Conservation (phyloP, 768 basidiomycete species). For the Rhizopogon vulgaris region DNA sequence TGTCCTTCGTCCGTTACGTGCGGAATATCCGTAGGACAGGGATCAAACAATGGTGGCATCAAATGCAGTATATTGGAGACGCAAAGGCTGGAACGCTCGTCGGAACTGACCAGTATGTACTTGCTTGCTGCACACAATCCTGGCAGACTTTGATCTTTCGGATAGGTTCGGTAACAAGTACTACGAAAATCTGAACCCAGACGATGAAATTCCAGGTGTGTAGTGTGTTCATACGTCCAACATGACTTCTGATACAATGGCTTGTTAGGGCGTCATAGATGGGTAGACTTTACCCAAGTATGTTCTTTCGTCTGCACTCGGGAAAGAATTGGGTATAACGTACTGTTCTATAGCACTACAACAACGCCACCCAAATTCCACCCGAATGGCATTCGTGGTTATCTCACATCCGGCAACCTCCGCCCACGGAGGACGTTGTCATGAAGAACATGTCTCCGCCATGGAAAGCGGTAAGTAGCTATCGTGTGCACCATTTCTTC, state of each 20-base stretch:
- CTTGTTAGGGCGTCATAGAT: conserved; percentile 80
- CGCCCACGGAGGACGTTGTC: conserved; percentile 70
- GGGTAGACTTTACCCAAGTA: conserved; percentile 92
- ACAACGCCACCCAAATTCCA: conserved; percentile 89
- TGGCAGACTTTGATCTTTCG: conserved; percentile 1
- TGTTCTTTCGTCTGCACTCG: conserved; percentile 7
- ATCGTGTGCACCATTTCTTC: not conserved
- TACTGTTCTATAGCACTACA: conserved; percentile 53
- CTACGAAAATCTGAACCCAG: conserved; percentile 84
- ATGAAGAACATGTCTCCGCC: conserved; percentile 63
- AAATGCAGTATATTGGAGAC: conserved; percentile 91
- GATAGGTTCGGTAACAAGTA: conserved; percentile 91
- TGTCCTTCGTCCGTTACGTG: conserved; percentile 73
- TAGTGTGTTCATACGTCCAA: not conserved
- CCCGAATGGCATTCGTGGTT: conserved; percentile 98
- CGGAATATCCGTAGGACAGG: conserved; percentile 73
- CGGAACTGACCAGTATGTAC: conserved; percentile 77
- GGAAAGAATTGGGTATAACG: not conserved
- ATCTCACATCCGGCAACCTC: conserved; percentile 77
- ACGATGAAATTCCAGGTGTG: conserved; percentile 85
- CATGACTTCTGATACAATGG: not conserved
- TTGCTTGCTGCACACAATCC: conserved; percentile 1
- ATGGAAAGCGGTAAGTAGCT: conserved; percentile 74
- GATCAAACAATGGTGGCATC: conserved; percentile 82
- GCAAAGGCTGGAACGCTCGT: conserved; percentile 78